Evolutionary conservation across 176 grass and related monocot genomes (phyloP).

Genomic region (Aegilops tauschii): DNA sequence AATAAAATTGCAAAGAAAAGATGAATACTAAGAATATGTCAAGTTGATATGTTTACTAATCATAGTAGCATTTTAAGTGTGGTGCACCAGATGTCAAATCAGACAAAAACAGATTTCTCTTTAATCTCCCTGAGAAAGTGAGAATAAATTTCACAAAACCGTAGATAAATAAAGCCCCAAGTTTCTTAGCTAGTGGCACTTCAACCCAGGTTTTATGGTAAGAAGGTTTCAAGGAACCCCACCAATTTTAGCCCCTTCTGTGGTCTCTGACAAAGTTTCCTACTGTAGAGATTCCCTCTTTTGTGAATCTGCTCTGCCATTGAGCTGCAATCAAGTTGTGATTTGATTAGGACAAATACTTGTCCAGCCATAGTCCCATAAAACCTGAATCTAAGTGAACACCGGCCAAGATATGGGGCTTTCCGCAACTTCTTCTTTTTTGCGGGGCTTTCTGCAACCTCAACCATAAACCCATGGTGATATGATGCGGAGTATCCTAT

Average conservation of each 20-base stretch:
- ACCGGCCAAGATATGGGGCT: neutral
- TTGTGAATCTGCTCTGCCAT: neutral
- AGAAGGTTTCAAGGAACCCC: neutral
- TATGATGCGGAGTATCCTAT: neutral
- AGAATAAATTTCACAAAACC: neutral
- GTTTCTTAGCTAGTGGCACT: neutral
- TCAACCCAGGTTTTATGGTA: neutral
- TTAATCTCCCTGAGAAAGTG: neutral
- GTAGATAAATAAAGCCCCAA: neutral
- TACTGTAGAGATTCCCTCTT: neutral
- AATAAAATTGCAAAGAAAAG: constrained; percentile 18
- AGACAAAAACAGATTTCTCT: neutral
- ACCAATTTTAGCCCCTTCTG: neutral
- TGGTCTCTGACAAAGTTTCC: neutral
- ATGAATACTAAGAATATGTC: neutral
- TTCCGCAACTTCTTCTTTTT: neutral
- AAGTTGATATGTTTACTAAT: neutral
- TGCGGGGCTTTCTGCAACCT: neutral
- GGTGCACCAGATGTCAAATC: neutral
- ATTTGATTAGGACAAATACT: neutral
- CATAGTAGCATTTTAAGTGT: neutral
- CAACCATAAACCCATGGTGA: neutral
- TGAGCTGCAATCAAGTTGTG: neutral
- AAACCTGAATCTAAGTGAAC: neutral
- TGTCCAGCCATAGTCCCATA: neutral